Evolutionary conservation across 495 filamentous ascomycete species (phyloP).

Genomic region (Beverwykella pulmonaria): DNA sequence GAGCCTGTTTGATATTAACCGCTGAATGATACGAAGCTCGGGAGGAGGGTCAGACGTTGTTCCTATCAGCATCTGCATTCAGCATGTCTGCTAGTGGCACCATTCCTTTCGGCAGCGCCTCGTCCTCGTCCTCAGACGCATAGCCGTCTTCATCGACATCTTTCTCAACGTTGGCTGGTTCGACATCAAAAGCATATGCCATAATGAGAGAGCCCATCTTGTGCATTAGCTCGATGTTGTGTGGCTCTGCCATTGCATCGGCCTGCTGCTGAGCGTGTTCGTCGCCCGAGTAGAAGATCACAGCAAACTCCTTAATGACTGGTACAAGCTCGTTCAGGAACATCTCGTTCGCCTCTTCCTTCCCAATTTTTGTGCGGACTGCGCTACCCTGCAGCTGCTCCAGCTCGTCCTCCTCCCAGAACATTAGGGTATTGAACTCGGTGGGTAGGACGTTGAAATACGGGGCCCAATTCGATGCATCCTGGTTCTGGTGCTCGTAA

Average conservation of each 20-base stretch:
- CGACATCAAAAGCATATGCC: conserved; percentile 92
- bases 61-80: conserved; percentile 85
- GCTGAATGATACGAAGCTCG: background rate
- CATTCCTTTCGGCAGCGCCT: conserved; percentile 73
- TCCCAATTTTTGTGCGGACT: conserved; percentile 77
- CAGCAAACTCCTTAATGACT: conserved; percentile 53
- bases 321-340: conserved; percentile 67
- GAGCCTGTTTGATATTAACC: conserved; percentile 50
- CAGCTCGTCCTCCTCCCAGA: conserved; percentile 77
- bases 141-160: conserved; percentile 61
- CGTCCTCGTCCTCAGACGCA: conserved; percentile 68
- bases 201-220: conserved; percentile 85
- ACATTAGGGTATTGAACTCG: conserved; percentile 87
- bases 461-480: conserved; percentile 68
- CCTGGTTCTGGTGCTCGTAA: conserved; percentile 68
- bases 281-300: conserved; percentile 53
- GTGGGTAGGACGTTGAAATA: conserved; percentile 81
- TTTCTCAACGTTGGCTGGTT: conserved; percentile 53
- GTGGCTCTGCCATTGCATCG: conserved; percentile 45
- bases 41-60: conserved; percentile 59
- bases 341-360: conserved; percentile 66
- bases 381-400: conserved; percentile 74
- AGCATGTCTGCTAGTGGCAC: conserved; percentile 90
- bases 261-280: conserved; percentile 40
- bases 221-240: conserved; percentile 67